Conservation (phyloP, 1,284 basidiomycete species). For the Pseudozyma sp. region DNA sequence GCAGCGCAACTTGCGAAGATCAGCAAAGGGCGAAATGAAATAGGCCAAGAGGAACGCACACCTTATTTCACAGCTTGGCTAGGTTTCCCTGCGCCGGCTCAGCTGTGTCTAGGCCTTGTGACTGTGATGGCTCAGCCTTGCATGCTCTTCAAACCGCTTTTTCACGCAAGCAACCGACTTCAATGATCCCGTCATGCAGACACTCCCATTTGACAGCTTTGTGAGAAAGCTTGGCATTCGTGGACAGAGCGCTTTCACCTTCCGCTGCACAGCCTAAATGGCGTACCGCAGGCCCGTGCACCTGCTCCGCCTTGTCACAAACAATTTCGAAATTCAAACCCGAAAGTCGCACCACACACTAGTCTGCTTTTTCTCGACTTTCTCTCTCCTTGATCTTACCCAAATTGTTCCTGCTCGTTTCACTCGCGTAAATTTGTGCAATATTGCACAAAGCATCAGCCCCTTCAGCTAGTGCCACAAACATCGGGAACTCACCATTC, state of each 20-base stretch:
- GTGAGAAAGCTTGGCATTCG: conserved; percentile 7
- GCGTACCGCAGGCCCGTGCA: conserved; percentile 7
- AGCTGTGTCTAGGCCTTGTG: conserved; percentile 1
- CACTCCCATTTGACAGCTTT: conserved; percentile 5
- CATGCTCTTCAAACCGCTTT: background rate
- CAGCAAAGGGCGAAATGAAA: background rate
- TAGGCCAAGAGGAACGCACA: background rate
- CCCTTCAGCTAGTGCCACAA: too few species aligned
- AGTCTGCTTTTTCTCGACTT: background rate
- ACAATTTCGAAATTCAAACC: too few species aligned
- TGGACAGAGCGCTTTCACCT: background rate
- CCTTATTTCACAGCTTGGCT: too few species aligned
- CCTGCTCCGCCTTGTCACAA: background rate
- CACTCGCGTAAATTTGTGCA: too few species aligned
- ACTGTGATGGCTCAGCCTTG: background rate
- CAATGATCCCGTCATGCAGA: background rate
- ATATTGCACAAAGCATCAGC: too few species aligned
- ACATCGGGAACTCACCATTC: too few species aligned
- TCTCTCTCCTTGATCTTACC: background rate
- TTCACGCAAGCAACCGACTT: background rate
- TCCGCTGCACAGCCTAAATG: conserved; percentile 1
- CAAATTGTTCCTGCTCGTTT: too few species aligned
- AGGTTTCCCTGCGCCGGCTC: background rate
- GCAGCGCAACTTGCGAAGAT: background rate
- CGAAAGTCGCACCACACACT: background rate